Evolutionary conservation across 2,329 filamentous ascomycete genomes (phyloP).

Genomic region (Verticillium dahliae): DNA sequence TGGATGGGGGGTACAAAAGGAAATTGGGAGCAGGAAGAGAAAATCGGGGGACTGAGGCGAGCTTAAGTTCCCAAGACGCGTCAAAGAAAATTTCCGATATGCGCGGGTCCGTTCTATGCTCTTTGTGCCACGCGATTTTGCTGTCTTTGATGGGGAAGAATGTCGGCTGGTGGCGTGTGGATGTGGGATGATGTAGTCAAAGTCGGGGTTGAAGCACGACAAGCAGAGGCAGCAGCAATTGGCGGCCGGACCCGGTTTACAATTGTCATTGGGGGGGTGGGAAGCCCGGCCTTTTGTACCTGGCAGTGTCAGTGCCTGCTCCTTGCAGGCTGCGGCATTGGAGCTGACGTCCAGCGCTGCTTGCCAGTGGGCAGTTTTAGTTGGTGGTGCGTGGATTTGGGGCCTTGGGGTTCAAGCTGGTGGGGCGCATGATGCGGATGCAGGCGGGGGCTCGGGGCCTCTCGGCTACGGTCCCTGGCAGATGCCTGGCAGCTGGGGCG

Average conservation of each 20-base stretch:
- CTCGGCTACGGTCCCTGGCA: neutral
- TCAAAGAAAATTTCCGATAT: neutral
- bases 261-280: neutral
- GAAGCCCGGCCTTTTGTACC: neutral
- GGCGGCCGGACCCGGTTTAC: neutral
- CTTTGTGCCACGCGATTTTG: neutral
- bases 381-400: neutral
- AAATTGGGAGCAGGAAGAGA: neutral
- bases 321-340: neutral
- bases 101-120: neutral
- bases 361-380: neutral
- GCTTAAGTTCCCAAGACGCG: neutral
- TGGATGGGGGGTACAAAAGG: neutral
- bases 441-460: neutral
- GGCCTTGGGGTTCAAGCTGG: neutral
- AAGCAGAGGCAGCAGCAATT: neutral
- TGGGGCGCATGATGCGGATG: neutral
- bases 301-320: neutral
- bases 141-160: neutral
- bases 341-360: neutral
- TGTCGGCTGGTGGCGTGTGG: neutral
- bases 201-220: neutral
- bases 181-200: neutral
- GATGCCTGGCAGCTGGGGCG: neutral
- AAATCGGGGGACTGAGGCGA: neutral